phyloP scores from a whole-genome alignment of 1,284 basidiomycete genomes.

The Apiotrichum mycotoxinovorans region DNA sequence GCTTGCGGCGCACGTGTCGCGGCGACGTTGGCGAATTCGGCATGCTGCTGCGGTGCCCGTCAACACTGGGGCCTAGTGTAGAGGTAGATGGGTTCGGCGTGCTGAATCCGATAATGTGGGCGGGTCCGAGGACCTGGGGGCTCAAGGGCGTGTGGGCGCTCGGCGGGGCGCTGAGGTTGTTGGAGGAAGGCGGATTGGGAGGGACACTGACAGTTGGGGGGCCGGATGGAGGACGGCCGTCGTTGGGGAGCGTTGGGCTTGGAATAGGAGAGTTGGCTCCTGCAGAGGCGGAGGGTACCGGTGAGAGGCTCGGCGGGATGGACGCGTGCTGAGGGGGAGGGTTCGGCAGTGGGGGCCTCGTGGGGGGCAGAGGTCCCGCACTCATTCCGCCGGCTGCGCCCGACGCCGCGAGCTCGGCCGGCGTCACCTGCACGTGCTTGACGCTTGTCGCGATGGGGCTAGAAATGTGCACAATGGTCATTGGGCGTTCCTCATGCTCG shows the following conservation, averaged over 20 bases:
- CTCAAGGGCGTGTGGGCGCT: neutral
- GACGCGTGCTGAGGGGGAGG: neutral
- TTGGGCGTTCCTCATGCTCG: slow-evolving; percentile 7
- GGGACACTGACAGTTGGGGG: too few relatives aligned
- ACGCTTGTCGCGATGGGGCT: slow-evolving; percentile 12
- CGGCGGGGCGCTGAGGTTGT: neutral
- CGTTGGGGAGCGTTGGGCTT: too few relatives aligned
- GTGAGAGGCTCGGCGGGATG: too few relatives aligned
- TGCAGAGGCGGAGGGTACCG: too few relatives aligned
- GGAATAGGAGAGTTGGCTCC: too few relatives aligned
- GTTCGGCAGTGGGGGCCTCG: neutral
- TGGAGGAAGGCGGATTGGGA: too few relatives aligned
- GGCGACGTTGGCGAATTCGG: slow-evolving; percentile 13
- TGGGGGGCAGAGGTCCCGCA: neutral
- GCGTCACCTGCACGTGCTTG: slow-evolving; percentile 10
- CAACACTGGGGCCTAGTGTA: neutral
- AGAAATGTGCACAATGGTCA: slow-evolving; percentile 15
- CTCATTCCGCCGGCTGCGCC: neutral
- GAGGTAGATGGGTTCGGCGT: neutral
- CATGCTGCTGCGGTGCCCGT: neutral
- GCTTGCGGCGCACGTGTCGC: slow-evolving; percentile 23
- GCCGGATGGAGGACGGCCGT: too few relatives aligned
- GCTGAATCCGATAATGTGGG: slow-evolving; percentile 1
- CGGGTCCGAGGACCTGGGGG: neutral
- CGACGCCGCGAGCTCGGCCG: slow-evolving; percentile 7